A percentile compares a stretch with the other conserved stretches of the same genome.
phyloP scores from a whole-genome alignment of 352 stramenopile genomes.

The Pythium chondricola region DNA sequence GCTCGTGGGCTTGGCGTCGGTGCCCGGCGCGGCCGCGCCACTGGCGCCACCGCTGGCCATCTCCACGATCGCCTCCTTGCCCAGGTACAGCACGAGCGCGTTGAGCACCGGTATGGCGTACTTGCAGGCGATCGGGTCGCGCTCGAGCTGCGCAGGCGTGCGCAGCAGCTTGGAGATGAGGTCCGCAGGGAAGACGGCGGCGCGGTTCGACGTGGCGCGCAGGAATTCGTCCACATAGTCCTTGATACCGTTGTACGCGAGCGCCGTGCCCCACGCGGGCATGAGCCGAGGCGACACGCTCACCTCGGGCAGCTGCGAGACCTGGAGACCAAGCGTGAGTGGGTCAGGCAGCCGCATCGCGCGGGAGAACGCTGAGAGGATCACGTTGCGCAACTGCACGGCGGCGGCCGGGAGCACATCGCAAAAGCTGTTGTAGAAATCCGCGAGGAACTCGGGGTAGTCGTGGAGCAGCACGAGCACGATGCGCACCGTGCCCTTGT shows the following conservation, averaged over 20 bases:
- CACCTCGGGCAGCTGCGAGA: slow-evolving; percentile 96
- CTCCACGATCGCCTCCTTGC: slow-evolving; percentile 79
- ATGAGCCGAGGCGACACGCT: slow-evolving; percentile 91
- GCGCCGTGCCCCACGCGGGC: slow-evolving; percentile 91
- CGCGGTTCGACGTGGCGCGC: slow-evolving; percentile 77
- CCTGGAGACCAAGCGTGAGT: slow-evolving; percentile 97
- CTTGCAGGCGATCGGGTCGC: slow-evolving; percentile 66
- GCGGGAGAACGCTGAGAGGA: slow-evolving; percentile 96
- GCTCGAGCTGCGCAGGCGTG: slow-evolving; percentile 48
- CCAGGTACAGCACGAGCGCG: slow-evolving; percentile 79
- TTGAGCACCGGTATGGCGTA: slow-evolving; percentile 94
- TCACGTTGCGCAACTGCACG: slow-evolving; percentile 98
- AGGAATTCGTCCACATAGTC: slow-evolving; percentile 96
- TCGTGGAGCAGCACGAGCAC: slow-evolving; percentile 98
- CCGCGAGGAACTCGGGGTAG: slow-evolving; percentile 97
- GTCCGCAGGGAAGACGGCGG: slow-evolving; percentile 83
- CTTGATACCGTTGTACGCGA: slow-evolving; percentile 88
- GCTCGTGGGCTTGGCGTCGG: slow-evolving; percentile 35
- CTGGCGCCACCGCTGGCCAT: slow-evolving; percentile 51
- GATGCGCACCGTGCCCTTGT: slow-evolving; percentile 97
- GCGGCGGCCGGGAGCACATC: slow-evolving; percentile 96
- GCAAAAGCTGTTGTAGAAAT: slow-evolving; percentile 98
- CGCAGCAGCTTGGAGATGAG: slow-evolving; percentile 73
- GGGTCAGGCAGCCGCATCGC: slow-evolving; percentile 96
- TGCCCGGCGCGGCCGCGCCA: slow-evolving; percentile 12